A percentile compares a stretch with the other conserved stretches of the same genome.
These are phyloP conservation scores for Neofusicoccum kwambonambiense DNA, from an alignment of 2,329 filamentous ascomycete genomes.

Conservation along the genomic window DNA sequence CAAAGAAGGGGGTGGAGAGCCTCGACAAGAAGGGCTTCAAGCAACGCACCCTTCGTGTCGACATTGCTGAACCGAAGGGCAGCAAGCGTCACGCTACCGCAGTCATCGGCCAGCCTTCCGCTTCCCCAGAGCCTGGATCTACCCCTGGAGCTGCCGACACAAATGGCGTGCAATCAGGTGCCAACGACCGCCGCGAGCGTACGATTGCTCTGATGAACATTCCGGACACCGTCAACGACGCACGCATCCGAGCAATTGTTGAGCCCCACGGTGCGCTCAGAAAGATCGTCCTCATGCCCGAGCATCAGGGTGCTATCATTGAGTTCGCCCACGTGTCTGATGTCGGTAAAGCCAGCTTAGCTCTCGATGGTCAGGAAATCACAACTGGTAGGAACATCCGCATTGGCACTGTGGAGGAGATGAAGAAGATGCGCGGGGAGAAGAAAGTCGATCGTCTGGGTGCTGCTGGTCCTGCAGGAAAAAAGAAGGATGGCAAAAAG, in stretches of 20 bases:
- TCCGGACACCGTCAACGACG: conserved; percentile 89
- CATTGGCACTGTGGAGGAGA: conserved; percentile 53
- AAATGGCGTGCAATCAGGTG: conserved; percentile 32
- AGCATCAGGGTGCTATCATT: conserved; percentile 80
- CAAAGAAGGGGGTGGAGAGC: conserved; percentile 33
- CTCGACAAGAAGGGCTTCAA: conserved; percentile 34
- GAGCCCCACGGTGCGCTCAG: conserved; percentile 69
- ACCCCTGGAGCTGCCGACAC: conserved; percentile 14
- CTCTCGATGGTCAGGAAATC: conserved; percentile 40
- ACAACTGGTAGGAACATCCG: conserved; percentile 39
- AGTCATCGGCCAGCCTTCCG: conserved; percentile 54
- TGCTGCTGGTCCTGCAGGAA: conserved; percentile 18
- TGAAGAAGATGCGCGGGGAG: conserved; percentile 33
- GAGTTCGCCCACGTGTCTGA: conserved; percentile 72
- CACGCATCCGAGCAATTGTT: conserved; percentile 71
- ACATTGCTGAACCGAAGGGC: conserved; percentile 60
- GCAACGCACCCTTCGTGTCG: conserved; percentile 35
- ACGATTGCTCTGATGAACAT: conserved; percentile 82
- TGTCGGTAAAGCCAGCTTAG: conserved; percentile 67
- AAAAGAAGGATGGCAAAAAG: conserved; percentile 27
- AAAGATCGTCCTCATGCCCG: conserved; percentile 75
- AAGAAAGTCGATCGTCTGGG: conserved; percentile 2
- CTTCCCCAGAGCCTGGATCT: conserved; percentile 24
- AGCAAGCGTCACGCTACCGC: conserved; percentile 65
- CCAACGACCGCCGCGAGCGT: conserved; percentile 49